These are phyloP conservation scores for Pythium dissotocum DNA, from an alignment of 352 stramenopile species.

Conservation along the genomic window DNA sequence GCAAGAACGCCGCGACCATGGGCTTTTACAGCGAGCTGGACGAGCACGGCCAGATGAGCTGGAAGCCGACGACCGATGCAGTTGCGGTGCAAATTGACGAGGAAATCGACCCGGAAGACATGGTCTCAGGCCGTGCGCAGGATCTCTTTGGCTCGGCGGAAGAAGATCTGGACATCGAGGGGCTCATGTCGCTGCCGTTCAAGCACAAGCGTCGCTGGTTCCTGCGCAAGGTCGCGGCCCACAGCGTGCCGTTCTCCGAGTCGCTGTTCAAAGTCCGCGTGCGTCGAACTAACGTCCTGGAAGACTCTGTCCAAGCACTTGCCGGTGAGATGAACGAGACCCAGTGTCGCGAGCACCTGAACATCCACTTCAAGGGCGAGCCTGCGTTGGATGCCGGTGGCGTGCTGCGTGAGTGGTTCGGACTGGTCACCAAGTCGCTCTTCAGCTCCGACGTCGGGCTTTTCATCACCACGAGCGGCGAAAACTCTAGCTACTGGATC, in stretches of 20 bases:
- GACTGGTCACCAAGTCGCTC: slow-evolving; percentile 52
- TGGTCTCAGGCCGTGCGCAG: not conserved
- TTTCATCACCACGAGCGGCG: slow-evolving; percentile 59
- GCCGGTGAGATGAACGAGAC: slow-evolving; percentile 30
- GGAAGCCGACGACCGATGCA: slow-evolving; percentile 28
- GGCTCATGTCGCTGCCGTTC: slow-evolving; percentile 44
- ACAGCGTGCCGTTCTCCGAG: slow-evolving; percentile 63
- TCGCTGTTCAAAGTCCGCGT: slow-evolving; percentile 63
- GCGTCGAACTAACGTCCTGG: slow-evolving; percentile 51
- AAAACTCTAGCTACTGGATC: slow-evolving; percentile 74
- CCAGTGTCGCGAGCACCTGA: slow-evolving; percentile 59
- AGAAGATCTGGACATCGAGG: slow-evolving; percentile 35
- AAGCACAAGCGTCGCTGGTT: slow-evolving; percentile 57
- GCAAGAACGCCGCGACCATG: slow-evolving; percentile 42
- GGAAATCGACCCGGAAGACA: not conserved
- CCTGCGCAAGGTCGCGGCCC: slow-evolving; percentile 55
- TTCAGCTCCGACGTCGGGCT: slow-evolving; percentile 56
- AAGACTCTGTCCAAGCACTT: slow-evolving; percentile 66
- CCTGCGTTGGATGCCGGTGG: slow-evolving; percentile 67
- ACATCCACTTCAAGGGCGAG: slow-evolving; percentile 70
- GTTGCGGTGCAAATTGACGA: slow-evolving; percentile 17
- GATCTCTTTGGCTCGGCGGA: slow-evolving; percentile 4
- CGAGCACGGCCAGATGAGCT: slow-evolving; percentile 27
- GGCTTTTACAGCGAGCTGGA: slow-evolving; percentile 39
- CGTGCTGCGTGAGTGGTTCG: slow-evolving; percentile 71